Evolutionary conservation across 768 basidiomycete species (phyloP), one percentile per base, ranked within the genome.

Genomic region (Mycena haematopus): DNA sequence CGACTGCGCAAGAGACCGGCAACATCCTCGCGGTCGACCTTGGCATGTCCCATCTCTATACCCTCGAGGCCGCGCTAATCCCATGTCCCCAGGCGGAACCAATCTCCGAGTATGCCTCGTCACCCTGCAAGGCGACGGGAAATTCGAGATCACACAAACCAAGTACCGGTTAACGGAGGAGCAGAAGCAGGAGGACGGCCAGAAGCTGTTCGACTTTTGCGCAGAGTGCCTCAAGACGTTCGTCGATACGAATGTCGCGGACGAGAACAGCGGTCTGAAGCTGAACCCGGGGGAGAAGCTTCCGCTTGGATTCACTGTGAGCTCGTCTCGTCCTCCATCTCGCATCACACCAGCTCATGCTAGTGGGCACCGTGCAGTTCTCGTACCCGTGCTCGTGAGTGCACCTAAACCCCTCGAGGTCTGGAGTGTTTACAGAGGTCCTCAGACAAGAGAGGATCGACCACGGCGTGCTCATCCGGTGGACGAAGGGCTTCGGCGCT

Each of bases 401-500:
- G n/a, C n/a, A n/a, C n/a, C n/a, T n/a, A n/a, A n/a, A n/a, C n/a
- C n/a, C n/a, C 29, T 35, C 33, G 36, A 36, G 36, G 36, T 52
- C 10, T 11, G 3, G 1, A 21, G 38, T 27, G 24, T 21, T 54
- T 11, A 61, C 17, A 1, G 29, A 49, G 15, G 14, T 11, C 4
- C 27, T 27, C 74, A 96, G 93, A n/a, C 97, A 99, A 82, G 84
- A 89, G 40, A 84, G 86, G 56, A 99, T 99, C 66, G 95, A 99
- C 75, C 94, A 98, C 65, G 96, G 95, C 24, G 84, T 86, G 63
- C 88, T 99, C 38, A 95, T 98, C 70, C 90, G 96, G n/a, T 99
- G 97, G 97, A 99, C 97, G n/a, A 99, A 99, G 76, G 97, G 97
- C 66, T 99, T 99, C 70, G 95, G 95, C 33, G 92, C 92, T 0